A percentile compares a stretch with the other conserved stretches of the same genome.
These are phyloP conservation scores for Hawksworthiomyces lignivorus DNA, from an alignment of 2,329 filamentous ascomycete species.

Conservation along the genomic window DNA sequence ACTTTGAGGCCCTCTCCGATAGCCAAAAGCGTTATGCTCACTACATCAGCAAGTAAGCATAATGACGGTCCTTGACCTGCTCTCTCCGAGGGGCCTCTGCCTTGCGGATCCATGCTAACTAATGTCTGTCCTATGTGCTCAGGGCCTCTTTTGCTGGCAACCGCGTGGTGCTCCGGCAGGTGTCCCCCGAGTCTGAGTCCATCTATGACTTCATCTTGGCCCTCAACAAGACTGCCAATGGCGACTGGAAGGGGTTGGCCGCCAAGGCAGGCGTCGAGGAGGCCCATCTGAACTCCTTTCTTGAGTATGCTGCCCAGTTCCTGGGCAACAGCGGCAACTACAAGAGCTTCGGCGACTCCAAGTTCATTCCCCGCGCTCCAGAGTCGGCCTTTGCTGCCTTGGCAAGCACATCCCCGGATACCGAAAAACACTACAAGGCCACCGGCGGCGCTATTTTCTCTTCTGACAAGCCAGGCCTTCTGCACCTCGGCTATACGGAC, in stretches of 20 bases:
- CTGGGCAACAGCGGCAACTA: constrained; percentile 78
- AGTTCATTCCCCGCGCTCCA: constrained; percentile 68
- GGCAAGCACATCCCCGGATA: constrained; percentile 51
- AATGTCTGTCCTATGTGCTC: constrained; percentile 10
- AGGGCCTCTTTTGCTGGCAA: constrained; percentile 72
- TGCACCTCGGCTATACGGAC: constrained; percentile 70
- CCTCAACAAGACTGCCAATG: constrained; percentile 57
- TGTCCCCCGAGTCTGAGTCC: constrained; percentile 71
- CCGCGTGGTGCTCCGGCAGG: constrained; percentile 70
- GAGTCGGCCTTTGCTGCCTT: constrained; percentile 58
- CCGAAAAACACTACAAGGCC: constrained; percentile 56
- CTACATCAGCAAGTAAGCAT: constrained; percentile 66
- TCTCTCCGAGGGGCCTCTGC: too few relatives aligned
- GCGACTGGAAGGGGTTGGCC: constrained; percentile 64
- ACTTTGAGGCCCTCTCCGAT: constrained; percentile 72
- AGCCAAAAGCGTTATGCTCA: constrained; percentile 87
- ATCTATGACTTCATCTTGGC: constrained; percentile 77
- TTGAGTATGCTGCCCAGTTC: constrained; percentile 73
- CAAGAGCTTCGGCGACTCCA: constrained; percentile 79
- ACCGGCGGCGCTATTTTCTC: constrained; percentile 68
- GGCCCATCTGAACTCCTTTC: constrained; percentile 58
- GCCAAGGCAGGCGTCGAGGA: constrained; percentile 56
- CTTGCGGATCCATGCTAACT: not conserved
- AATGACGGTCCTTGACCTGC: not conserved
- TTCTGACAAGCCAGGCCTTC: constrained; percentile 51